Conservation (phyloP, 2,329 filamentous ascomycete species). For the Aaosphaeria arxii region DNA sequence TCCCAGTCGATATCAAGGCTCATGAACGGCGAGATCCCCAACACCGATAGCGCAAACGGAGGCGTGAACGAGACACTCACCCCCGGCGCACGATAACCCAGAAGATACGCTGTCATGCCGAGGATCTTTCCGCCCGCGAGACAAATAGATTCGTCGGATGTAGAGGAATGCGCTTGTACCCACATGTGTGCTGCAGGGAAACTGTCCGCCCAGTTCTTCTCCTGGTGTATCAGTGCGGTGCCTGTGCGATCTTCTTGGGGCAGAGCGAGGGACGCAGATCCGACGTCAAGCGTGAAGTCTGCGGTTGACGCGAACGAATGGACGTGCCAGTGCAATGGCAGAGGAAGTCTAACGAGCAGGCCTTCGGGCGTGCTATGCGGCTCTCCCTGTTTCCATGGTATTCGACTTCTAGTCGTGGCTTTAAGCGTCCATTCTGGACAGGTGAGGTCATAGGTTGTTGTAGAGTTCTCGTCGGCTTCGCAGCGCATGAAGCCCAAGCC, state of each 20-base stretch:
- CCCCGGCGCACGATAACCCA: slow-evolving; percentile 43
- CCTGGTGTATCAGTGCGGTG: slow-evolving; percentile 44
- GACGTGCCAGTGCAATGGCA: slow-evolving; percentile 53
- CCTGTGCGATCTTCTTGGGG: slow-evolving; percentile 26
- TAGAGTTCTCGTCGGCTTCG: slow-evolving; percentile 26
- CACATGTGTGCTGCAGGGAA: slow-evolving; percentile 45
- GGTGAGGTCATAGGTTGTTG: slow-evolving; percentile 34
- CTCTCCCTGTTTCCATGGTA: slow-evolving; percentile 33
- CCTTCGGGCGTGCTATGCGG: slow-evolving; percentile 43
- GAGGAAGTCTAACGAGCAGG: slow-evolving; percentile 43
- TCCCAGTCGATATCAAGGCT: slow-evolving; percentile 41
- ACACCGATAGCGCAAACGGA: slow-evolving; percentile 39
- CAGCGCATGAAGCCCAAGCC: slow-evolving; percentile 40
- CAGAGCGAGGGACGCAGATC: slow-evolving; percentile 14
- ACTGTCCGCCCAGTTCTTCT: slow-evolving; percentile 51
- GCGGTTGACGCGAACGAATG: slow-evolving; percentile 44
- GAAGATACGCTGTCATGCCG: slow-evolving; percentile 42
- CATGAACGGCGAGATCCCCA: slow-evolving; percentile 43
- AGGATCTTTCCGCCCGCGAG: slow-evolving; percentile 34
- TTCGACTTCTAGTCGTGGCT: slow-evolving; percentile 38
- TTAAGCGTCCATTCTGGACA: slow-evolving; percentile 38
- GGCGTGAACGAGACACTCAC: slow-evolving; percentile 43
- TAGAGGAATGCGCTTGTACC: slow-evolving; percentile 25
- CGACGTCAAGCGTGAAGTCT: slow-evolving; percentile 39
- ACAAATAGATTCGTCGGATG: slow-evolving; percentile 19